These are phyloP conservation scores for Penicillium turbatum DNA, from an alignment of 495 filamentous ascomycete species.

Conservation along the genomic window DNA sequence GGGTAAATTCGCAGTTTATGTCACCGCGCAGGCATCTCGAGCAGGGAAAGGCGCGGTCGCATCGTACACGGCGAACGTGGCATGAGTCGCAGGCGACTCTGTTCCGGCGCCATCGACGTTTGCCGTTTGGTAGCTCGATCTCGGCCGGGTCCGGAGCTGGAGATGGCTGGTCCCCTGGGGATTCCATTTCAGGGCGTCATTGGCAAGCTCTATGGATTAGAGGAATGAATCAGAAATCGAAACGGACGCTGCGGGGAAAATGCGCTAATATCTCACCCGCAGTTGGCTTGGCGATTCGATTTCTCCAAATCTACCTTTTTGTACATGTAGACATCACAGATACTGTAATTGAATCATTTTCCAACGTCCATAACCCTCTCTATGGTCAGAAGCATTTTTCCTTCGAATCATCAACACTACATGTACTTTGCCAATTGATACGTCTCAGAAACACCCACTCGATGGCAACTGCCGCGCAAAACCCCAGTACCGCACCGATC, in stretches of 20 bases:
- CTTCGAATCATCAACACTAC: too few species aligned
- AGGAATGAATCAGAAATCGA: background rate
- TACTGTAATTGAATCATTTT: too few species aligned
- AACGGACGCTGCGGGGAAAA: conserved; percentile 10
- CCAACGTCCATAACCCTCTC: too few species aligned
- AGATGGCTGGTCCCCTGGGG: conserved; percentile 30
- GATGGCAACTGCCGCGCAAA: too few species aligned
- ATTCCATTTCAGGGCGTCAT: conserved; percentile 37
- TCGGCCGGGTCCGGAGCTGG: conserved; percentile 25
- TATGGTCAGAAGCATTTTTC: too few species aligned
- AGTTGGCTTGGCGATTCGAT: background rate
- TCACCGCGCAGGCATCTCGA: conserved; percentile 44
- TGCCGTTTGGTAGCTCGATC: conserved; percentile 33
- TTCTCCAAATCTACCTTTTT: conserved; percentile 1
- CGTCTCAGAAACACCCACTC: too few species aligned
- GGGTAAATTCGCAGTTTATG: conserved; percentile 42
- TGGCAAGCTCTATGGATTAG: conserved; percentile 4
- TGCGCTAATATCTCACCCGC: conserved; percentile 8
- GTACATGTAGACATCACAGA: too few species aligned
- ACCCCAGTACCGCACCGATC: too few species aligned
- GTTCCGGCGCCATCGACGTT: conserved; percentile 45
- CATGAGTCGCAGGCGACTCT: conserved; percentile 46
- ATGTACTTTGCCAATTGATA: too few species aligned
- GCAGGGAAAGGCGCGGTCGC: conserved; percentile 47
- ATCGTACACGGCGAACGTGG: conserved; percentile 45